Conservation (phyloP, 768 basidiomycete genomes). For the Mycena alexandri region DNA sequence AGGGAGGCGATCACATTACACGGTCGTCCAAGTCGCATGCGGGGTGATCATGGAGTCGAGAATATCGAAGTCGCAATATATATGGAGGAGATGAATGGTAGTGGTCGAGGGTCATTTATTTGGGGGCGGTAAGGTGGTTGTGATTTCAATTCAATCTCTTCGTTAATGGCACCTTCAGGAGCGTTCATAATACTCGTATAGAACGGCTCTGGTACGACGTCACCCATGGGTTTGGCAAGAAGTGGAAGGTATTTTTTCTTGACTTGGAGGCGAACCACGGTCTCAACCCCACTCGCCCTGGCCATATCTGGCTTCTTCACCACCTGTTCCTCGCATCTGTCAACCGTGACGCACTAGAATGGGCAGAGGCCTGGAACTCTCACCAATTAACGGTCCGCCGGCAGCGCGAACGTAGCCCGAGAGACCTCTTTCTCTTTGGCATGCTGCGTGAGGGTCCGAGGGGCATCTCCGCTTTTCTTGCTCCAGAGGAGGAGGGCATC, state of each 20-base stretch:
- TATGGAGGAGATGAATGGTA: conserved; percentile 12
- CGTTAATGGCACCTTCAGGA: conserved; percentile 18
- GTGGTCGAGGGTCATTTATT: too few relatives aligned
- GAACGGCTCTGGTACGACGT: conserved; percentile 49
- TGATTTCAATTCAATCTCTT: background rate
- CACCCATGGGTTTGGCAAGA: conserved; percentile 43
- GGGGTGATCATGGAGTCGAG: conserved; percentile 25
- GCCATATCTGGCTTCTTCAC: too few relatives aligned
- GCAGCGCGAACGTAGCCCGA: too few relatives aligned
- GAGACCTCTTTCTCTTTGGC: too few relatives aligned
- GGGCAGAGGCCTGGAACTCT: conserved; percentile 49
- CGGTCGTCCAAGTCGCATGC: conserved; percentile 50
- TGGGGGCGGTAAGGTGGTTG: conserved; percentile 13
- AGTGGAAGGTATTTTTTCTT: too few relatives aligned
- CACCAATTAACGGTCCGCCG: too few relatives aligned
- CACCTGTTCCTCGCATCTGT: conserved; percentile 43
- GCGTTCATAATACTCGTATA: conserved; percentile 34
- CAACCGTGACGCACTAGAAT: conserved; percentile 43
- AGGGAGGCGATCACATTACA: conserved; percentile 34
- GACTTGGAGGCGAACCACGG: too few relatives aligned
- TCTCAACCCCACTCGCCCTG: too few relatives aligned
- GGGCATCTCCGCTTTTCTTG: too few relatives aligned
- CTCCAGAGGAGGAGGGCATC: too few relatives aligned
- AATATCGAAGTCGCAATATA: conserved; percentile 19
- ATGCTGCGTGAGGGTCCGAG: too few relatives aligned